Conservation (phyloP, 108 stramenopile species). For the Ochromonas danica region DNA sequence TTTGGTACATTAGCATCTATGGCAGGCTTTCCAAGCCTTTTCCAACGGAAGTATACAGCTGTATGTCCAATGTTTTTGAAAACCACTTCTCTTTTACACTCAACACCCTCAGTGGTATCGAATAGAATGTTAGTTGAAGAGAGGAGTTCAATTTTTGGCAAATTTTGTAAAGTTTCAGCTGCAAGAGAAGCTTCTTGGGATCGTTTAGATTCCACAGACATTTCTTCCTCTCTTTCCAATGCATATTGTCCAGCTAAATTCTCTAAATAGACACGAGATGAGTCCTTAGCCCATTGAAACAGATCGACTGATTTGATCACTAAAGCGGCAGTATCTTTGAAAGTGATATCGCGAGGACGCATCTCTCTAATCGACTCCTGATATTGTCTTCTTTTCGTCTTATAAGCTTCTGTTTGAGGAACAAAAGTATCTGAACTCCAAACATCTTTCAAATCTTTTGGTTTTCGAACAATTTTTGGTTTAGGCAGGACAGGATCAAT, state of each 20-base stretch:
- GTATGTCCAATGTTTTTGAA: background rate
- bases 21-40: background rate
- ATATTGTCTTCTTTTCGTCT: background rate
- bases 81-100: background rate
- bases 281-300: slow-evolving; percentile 35
- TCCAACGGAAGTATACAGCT: background rate
- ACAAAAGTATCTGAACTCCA: background rate
- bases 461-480: slow-evolving; percentile 28
- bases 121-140: background rate
- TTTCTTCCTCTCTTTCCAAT: too few species aligned
- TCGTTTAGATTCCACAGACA: too few species aligned
- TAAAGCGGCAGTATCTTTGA: background rate
- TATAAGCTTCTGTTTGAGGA: background rate
- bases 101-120: background rate
- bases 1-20: background rate
- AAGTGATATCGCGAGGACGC: background rate
- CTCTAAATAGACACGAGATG: slow-evolving; percentile 11
- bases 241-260: too few species aligned
- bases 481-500: background rate
- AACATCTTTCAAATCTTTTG: background rate
- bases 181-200: too few species aligned
- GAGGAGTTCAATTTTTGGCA: too few species aligned
- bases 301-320: slow-evolving; percentile 1
- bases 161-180: too few species aligned
- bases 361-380: slow-evolving; percentile 4